These are phyloP conservation scores for Calonectria crousiana DNA, from an alignment of 2,329 filamentous ascomycete genomes.

Conservation along the genomic window DNA sequence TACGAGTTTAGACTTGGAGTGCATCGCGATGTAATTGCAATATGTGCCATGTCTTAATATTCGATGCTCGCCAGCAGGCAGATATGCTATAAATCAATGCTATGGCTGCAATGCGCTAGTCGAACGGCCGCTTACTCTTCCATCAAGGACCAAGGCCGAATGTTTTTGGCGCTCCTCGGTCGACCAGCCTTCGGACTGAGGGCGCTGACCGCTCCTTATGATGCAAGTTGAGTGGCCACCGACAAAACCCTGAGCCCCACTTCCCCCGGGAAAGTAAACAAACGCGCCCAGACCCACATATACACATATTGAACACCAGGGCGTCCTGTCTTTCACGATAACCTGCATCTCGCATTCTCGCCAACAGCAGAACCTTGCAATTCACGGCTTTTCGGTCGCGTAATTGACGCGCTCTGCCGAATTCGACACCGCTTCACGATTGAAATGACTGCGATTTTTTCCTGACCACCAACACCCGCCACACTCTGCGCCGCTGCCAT, in stretches of 20 bases:
- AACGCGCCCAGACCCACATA: conserved; percentile 45
- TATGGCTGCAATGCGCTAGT: not conserved
- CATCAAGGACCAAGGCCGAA: not conserved
- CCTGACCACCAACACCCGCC: conserved; percentile 22
- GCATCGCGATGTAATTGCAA: too few relatives aligned
- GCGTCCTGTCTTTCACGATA: conserved; percentile 26
- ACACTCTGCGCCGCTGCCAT: conserved; percentile 25
- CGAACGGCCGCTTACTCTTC: not conserved
- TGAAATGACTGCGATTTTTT: conserved; percentile 36
- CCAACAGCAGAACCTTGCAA: conserved; percentile 29
- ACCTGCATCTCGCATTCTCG: conserved; percentile 31
- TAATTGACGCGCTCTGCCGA: conserved; percentile 19
- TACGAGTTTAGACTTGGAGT: not conserved
- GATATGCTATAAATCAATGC: not conserved
- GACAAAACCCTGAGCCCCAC: conserved; percentile 32
- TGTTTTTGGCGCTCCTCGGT: conserved; percentile 3
- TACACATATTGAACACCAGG: conserved; percentile 21
- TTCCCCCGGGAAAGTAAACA: conserved; percentile 48
- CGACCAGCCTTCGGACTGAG: not conserved
- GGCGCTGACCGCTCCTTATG: conserved; percentile 1
- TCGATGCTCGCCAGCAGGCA: not conserved
- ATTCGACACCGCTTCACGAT: conserved; percentile 16
- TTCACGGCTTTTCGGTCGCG: conserved; percentile 7
- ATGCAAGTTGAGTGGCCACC: conserved; percentile 20
- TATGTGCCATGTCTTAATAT: not conserved